Conservation (phyloP, 2,329 filamentous ascomycete genomes). For the Parastagonospora nodorum region DNA sequence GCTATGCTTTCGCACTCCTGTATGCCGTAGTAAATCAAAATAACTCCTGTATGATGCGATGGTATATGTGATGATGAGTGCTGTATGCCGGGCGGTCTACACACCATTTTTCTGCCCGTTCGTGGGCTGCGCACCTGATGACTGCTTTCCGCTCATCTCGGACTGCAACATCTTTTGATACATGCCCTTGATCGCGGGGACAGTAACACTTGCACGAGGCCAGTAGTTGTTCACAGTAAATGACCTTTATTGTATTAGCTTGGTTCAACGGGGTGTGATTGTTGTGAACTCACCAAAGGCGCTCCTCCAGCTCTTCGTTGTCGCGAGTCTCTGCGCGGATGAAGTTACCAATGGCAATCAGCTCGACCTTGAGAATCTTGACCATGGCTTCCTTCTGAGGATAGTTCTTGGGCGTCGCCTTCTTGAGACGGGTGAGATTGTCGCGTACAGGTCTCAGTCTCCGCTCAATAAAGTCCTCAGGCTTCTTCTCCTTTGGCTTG, state of each 20-base stretch:
- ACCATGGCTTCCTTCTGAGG: constrained; percentile 67
- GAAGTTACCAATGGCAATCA: constrained; percentile 67
- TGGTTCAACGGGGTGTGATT: background rate
- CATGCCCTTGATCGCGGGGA: constrained; percentile 43
- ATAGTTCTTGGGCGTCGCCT: constrained; percentile 66
- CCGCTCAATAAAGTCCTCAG: constrained; percentile 57
- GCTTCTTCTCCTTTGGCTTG: constrained; percentile 35
- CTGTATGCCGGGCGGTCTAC: constrained; percentile 9
- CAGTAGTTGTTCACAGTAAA: constrained; percentile 46
- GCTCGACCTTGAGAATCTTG: constrained; percentile 64
- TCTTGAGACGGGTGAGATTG: constrained; percentile 64
- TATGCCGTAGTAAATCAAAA: constrained; percentile 22
- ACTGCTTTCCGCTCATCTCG: constrained; percentile 36
- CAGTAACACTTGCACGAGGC: constrained; percentile 40
- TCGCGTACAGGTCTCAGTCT: constrained; percentile 64
- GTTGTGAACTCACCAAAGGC: constrained; percentile 54
- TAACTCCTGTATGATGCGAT: constrained; percentile 26
- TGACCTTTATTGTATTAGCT: constrained; percentile 38
- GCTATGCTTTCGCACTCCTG: constrained; percentile 38
- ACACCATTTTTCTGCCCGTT: constrained; percentile 33
- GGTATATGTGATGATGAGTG: constrained; percentile 13
- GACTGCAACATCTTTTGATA: constrained; percentile 44
- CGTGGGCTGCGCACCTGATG: constrained; percentile 21
- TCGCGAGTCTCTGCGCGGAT: constrained; percentile 56
- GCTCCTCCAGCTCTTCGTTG: constrained; percentile 53